Evolutionary conservation across 495 filamentous ascomycete genomes (phyloP).

Genomic region (Cladorrhinum samala): DNA sequence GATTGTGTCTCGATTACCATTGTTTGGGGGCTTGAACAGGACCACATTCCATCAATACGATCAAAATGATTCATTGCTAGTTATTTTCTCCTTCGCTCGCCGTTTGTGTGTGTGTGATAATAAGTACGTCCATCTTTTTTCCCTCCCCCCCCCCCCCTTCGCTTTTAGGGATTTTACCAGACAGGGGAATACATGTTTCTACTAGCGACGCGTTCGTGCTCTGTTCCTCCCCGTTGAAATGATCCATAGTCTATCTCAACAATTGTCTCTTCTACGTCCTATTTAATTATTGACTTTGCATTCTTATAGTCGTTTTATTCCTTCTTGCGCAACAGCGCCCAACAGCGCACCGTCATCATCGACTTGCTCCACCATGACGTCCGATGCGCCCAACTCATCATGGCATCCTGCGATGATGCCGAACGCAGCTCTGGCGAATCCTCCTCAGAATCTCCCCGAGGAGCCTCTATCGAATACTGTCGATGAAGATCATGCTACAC

Average conservation of each 20-base stretch:
- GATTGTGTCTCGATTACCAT: too few relatives aligned
- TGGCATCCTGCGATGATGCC: slow-evolving; percentile 55
- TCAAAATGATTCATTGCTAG: slow-evolving; percentile 17
- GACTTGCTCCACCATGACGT: slow-evolving; percentile 31
- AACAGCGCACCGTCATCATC: slow-evolving; percentile 27
- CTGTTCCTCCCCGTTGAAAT: background rate
- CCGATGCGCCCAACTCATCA: slow-evolving; percentile 37
- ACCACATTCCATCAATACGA: slow-evolving; percentile 1
- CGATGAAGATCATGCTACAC: background rate
- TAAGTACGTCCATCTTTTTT: slow-evolving; percentile 14
- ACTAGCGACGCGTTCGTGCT: slow-evolving; percentile 11
- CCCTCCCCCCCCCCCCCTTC: slow-evolving; percentile 1
- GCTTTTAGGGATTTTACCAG: background rate
- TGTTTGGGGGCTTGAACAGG: too few relatives aligned
- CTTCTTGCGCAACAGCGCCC: slow-evolving; percentile 15
- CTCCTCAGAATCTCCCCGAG: slow-evolving; percentile 6
- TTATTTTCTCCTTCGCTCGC: slow-evolving; percentile 2
- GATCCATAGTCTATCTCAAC: slow-evolving; percentile 2
- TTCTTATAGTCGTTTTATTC: slow-evolving; percentile 24
- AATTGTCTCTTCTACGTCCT: background rate
- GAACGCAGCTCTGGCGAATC: slow-evolving; percentile 29
- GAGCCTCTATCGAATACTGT: background rate
- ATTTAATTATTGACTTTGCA: slow-evolving; percentile 12
- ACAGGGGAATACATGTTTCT: slow-evolving; percentile 11
- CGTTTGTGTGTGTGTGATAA: slow-evolving; percentile 13